Evolutionary conservation across 1,139 yeast genomes (phyloP).

Genomic region (Yamadazyma pseudoaaseri): DNA sequence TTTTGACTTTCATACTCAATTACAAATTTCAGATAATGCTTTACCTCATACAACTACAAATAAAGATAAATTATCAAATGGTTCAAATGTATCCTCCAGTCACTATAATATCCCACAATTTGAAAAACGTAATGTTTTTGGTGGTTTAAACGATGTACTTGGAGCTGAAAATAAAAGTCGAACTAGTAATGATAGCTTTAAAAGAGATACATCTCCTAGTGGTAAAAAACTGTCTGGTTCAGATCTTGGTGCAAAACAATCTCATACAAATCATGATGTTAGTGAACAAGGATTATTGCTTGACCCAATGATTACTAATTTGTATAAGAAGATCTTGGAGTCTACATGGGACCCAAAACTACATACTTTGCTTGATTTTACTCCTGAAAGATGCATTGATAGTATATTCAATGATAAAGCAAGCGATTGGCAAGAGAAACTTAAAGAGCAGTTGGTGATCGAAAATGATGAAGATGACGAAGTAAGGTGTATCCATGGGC

Average conservation of each 20-base stretch:
- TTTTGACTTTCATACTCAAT: constrained; percentile 42
- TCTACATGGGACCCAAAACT: constrained; percentile 80
- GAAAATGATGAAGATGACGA: constrained; percentile 55
- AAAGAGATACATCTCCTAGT: constrained; percentile 8
- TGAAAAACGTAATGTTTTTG: constrained; percentile 37
- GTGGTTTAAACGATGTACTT: constrained; percentile 40
- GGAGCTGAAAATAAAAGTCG: constrained; percentile 10
- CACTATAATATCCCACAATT: constrained; percentile 35
- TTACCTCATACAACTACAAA: constrained; percentile 1
- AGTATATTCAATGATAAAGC: constrained; percentile 73
- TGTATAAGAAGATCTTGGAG: constrained; percentile 64
- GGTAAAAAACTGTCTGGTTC: constrained; percentile 1
- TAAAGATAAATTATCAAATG: constrained; percentile 3
- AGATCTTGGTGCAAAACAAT: not conserved
- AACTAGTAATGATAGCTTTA: constrained; percentile 8
- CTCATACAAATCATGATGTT: not conserved
- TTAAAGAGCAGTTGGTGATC: constrained; percentile 17
- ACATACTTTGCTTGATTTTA: constrained; percentile 52
- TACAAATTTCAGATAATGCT: constrained; percentile 31
- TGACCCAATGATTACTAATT: constrained; percentile 52
- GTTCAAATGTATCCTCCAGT: not conserved
- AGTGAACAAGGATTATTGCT: constrained; percentile 19
- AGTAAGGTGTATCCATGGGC: constrained; percentile 44
- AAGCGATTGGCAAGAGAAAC: constrained; percentile 57
- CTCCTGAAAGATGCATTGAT: constrained; percentile 71